These are phyloP conservation scores for Calonectria pseudoreteaudii DNA, from an alignment of 2,329 filamentous ascomycete genomes.

Conservation along the genomic window DNA sequence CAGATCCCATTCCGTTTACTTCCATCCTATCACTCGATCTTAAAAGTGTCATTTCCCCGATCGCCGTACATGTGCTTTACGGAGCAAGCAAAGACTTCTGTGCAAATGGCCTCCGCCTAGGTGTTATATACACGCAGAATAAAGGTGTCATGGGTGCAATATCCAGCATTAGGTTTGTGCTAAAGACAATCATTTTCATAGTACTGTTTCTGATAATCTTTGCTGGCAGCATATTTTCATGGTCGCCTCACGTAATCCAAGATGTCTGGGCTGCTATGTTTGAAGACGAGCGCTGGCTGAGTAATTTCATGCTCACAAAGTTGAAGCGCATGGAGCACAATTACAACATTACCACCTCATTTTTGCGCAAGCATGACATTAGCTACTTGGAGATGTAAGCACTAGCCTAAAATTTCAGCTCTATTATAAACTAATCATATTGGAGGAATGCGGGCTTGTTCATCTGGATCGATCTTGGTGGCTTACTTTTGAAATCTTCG, in stretches of 20 bases:
- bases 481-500: neutral
- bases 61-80: neutral
- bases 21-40: neutral
- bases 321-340: neutral
- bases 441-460: constrained; percentile 1
- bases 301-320: neutral
- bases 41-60: neutral
- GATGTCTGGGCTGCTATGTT: constrained; percentile 5
- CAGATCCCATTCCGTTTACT: neutral
- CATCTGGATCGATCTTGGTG: neutral
- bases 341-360: neutral
- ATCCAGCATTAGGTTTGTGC: constrained; percentile 1
- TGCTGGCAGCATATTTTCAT: neutral
- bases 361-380: neutral
- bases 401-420: too few relatives aligned
- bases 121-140: neutral
- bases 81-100: constrained; percentile 12
- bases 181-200: neutral
- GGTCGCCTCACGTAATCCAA: neutral
- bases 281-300: neutral
- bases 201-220: neutral
- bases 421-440: neutral
- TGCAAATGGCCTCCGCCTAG: neutral
- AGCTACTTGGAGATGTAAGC: neutral
- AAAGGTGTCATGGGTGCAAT: neutral